Evolutionary conservation across 225 moss, liverwort and hornwort species (phyloP), one percentile per base, ranked within the genome.

Genomic region (Marchantia polymorpha): DNA sequence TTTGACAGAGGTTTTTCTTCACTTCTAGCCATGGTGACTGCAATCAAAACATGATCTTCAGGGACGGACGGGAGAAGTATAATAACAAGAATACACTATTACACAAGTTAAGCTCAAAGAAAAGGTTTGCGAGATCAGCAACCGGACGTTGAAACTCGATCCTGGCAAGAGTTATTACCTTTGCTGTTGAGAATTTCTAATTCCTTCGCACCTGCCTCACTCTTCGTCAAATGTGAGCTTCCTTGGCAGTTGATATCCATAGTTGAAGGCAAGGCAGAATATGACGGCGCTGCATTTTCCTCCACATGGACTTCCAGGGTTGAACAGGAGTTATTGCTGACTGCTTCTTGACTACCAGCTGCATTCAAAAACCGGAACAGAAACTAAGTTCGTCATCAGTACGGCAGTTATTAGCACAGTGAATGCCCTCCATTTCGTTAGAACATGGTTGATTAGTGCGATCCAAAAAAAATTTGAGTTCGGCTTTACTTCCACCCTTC

Each of bases 21-120:
- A 81, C 46, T 65, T 63, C 67, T 68, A 16, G 61, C 73, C 77
- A 77, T 80, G 27, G 52, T 69, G 73, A 73, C 80, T 83, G 74
- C 7, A 10, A 31, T 12, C 55, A 75, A 23, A 16, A 7, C 12
- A 39, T 27, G 47, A 12, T 68, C 25, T 27, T 29, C 13, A 14
- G 30, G 26, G 30, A 16, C 4, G 31, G 16, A 46, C 39, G 39
- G 39, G 39, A 39, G 39, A 39, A 39, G 39, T 2, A 39, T 5
- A 39, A 39, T 39, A 39, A 39, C 39, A 39, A 39, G 39, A 39
- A 39, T 5, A 39, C 39, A 39, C 39, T 39, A 39, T 39, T 39
- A 5, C 39, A 39, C 39, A 39, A 39, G 39, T 39, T 39, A 39
- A 39, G 39, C 39, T 5, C 39, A 39, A 39, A 39, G 39, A 39